Base-by-base conservation (phyloP, 176 grass and related monocot genomes). In the Carex scoparia region DNA sequence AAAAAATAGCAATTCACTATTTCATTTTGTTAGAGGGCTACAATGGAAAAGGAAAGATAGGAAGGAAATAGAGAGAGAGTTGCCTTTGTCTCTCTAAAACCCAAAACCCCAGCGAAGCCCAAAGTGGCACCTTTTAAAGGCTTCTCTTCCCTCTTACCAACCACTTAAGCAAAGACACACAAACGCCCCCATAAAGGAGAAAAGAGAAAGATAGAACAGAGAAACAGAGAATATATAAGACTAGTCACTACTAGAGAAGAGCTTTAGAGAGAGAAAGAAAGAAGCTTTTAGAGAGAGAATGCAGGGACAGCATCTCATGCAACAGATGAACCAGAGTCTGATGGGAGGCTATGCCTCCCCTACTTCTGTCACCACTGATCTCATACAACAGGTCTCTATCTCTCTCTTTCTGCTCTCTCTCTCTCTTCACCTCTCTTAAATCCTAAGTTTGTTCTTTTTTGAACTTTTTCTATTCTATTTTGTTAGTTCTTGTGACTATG, bases 261-360 rank as follows among this genome's bases (percentile, higher is more conserved):
- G 60, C 63, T 83, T 80, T 61, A 57, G 67, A 86, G 73, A 35
- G 77, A 79, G 78, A 35, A 33, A 64, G 84, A 40, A 10, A 83
- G 23, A 56, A 86, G 42, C 44, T 80, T 85, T 85, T 61, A 72
- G 80, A 68, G 38, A 69, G 58, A 40, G 49, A 86, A 93, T 93
- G 91, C 91, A 93, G 87, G 91, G 92, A 88, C 94, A 96, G 85
- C 91, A 93, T 90, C 89, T 96, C 85, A 93, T 96, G 94, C 94
- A 83, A 55, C 81, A 96, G 91, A 93, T 96, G 94, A 96, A 96
- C 94, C 94, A 93, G 91, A 83, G 69, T 80, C 92, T 96, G 91
- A 96, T 96, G 86, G 94, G 94, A 84, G 89, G 94, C 73, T 96
- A 93, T 84, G 89, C 89, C 69, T 90, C 94, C 53, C 89, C 94